These are phyloP conservation scores for Lachnellula occidentalis DNA, from an alignment of 2,329 filamentous ascomycete genomes.

Conservation along the genomic window DNA sequence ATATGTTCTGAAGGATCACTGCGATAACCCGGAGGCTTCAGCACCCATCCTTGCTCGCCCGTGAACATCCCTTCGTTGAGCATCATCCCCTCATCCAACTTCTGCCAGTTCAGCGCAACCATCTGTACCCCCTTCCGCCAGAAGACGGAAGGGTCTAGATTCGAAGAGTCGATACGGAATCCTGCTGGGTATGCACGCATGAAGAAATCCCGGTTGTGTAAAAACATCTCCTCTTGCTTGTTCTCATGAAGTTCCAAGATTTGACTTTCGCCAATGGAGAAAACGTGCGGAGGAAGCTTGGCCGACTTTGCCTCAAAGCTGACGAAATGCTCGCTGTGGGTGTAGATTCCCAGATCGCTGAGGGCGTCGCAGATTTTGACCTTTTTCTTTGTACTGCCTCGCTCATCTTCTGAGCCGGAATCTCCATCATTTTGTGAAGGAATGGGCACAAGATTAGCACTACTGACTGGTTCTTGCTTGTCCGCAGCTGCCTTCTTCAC, in stretches of 20 bases:
- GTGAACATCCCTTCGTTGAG: constrained; percentile 90
- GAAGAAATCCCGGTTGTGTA: constrained; percentile 75
- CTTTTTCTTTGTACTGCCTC: constrained; percentile 27
- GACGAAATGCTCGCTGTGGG: constrained; percentile 75
- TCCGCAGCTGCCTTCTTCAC: constrained; percentile 52
- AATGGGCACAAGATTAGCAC: constrained; percentile 17
- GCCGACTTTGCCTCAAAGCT: constrained; percentile 60
- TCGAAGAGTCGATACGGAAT: constrained; percentile 75
- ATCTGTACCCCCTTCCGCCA: constrained; percentile 89
- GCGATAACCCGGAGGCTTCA: constrained; percentile 75
- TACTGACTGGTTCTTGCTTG: constrained; percentile 12
- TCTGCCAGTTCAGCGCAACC: constrained; percentile 91
- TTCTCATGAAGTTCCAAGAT: constrained; percentile 58
- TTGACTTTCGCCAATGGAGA: constrained; percentile 58
- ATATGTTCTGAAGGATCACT: constrained; percentile 30
- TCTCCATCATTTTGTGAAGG: constrained; percentile 19
- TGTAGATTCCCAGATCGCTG: constrained; percentile 76
- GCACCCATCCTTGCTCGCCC: constrained; percentile 73
- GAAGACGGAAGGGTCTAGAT: constrained; percentile 76
- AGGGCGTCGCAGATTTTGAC: constrained; percentile 64
- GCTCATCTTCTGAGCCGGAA: constrained; percentile 30
- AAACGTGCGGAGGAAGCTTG: constrained; percentile 59
- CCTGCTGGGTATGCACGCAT: constrained; percentile 89
- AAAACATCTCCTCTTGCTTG: constrained; percentile 57
- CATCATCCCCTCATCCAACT: constrained; percentile 90